Evolutionary conservation across 2,329 filamentous ascomycete species (phyloP).

Genomic region (Colletotrichum echinochloae): DNA sequence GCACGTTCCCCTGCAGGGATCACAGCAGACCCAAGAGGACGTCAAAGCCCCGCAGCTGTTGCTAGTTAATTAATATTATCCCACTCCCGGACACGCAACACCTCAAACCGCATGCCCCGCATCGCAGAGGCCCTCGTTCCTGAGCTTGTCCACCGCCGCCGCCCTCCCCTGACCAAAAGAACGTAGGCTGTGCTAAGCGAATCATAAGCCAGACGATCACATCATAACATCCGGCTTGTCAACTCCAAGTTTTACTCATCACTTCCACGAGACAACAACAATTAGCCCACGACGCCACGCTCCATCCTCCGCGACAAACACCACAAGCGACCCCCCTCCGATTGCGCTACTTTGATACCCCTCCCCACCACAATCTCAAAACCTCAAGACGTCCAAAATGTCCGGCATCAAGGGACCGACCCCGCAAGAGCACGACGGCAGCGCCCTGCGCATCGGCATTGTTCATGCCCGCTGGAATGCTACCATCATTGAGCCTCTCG

Average conservation of each 20-base stretch:
- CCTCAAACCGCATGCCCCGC: constrained; percentile 35
- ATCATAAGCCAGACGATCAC: constrained; percentile 14
- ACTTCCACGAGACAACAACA: not conserved
- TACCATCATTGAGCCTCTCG: constrained; percentile 85
- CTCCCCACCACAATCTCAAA: constrained; percentile 1
- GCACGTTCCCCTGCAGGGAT: constrained; percentile 19
- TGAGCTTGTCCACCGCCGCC: constrained; percentile 11
- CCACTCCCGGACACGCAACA: constrained; percentile 25
- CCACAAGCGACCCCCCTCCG: not conserved
- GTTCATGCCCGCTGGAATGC: constrained; percentile 97
- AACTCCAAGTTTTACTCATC: not conserved
- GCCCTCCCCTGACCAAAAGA: not conserved
- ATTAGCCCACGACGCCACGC: not conserved
- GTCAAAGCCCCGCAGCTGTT: constrained; percentile 26
- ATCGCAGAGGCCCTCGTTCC: constrained; percentile 38
- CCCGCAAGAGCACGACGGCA: constrained; percentile 72
- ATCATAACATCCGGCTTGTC: constrained; percentile 5
- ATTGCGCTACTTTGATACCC: constrained; percentile 12
- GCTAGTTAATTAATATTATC: not conserved
- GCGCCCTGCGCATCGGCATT: constrained; percentile 88
- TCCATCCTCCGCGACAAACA: not conserved
- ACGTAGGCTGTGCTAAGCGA: constrained; percentile 2
- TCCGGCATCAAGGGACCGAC: constrained; percentile 68
- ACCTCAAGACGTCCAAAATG: constrained; percentile 52
- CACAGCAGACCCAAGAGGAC: constrained; percentile 13